Conservation (phyloP, 208 protist genomes). For the Wallacemonas sp. region DNA sequence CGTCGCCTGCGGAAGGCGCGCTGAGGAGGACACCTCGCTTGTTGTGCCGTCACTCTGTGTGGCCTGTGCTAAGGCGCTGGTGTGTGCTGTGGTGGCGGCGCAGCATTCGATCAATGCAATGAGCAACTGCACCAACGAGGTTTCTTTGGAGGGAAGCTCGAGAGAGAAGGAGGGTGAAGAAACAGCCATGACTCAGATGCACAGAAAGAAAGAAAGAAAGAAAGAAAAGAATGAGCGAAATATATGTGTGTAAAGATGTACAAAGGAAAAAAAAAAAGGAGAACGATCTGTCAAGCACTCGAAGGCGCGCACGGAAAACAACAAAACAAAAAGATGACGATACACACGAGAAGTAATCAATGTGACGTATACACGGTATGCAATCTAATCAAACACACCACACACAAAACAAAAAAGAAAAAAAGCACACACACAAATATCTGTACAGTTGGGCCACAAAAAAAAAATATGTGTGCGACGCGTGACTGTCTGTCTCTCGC, state of each 20-base stretch:
- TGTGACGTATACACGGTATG: no score
- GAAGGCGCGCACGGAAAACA: no score
- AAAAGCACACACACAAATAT: no score
- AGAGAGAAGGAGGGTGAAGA: background rate
- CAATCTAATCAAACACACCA: no score
- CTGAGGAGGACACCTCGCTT: background rate
- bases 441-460: no score
- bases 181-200: background rate
- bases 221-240: constrained; percentile 6
- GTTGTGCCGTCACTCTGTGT: background rate
- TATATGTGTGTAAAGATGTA: background rate
- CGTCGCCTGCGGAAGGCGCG: background rate
- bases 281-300: no score
- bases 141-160: background rate
- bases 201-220: background rate
- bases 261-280: constrained; percentile 10
- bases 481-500: no score
- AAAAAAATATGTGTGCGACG: no score
- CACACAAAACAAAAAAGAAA: no score
- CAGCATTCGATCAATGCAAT: background rate
- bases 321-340: no score
- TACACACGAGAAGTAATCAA: no score
- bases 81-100: background rate
- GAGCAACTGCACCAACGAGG: background rate
- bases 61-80: background rate